Evolutionary conservation across 306 rosid species (phyloP), one percentile per base, ranked within the genome.

Genomic region (Biancaea sappan): DNA sequence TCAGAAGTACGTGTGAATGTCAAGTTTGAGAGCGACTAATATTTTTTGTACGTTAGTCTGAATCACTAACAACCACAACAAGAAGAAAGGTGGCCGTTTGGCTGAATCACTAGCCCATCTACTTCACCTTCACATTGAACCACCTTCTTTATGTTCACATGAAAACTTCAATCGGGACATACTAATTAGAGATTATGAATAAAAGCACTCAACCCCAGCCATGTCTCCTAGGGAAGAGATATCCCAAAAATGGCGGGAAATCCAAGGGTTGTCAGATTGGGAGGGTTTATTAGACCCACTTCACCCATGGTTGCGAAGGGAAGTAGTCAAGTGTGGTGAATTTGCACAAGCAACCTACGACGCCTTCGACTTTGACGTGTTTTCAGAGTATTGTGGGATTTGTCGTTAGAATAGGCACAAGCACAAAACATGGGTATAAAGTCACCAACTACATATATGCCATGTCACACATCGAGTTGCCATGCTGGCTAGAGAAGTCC

Each of bases 341-440:
- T 87, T 91, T 22, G 81, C 91, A 3, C 92, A 87, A 62, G 91
- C 94, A 21, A 86, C 97, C 22, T 91, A 87, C 41, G 92, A 89
- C 26, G 92, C 92, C 28, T 89, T 89, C 28, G 92, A 91, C 53
- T 86, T 77, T 41, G 92, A 87, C 40, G 67, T 88, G 1, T 75
- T 82, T 67, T 91, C 94, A 0, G 90, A 85, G 64, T 88, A 75
- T 18, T 79, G 93, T 1, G 94, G 94, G 22, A 91, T 89, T 65
- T 87, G 92, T 18, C 82, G 85, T 48, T 87, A 82, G 81, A 83
- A 86, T 69, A 34, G 43, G 1, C 74, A 63, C 25, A 87, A 76
- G 46, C 29, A 5, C 51, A 3, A 69, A 52, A 50, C 78, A 83
- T 8, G 87, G 91, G 1, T 91, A 89, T 60, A 74, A 32, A 0